Evolutionary conservation across 257 asterid genomes (phyloP), one percentile per base, ranked within the genome.

Genomic region (Echium plantagineum): DNA sequence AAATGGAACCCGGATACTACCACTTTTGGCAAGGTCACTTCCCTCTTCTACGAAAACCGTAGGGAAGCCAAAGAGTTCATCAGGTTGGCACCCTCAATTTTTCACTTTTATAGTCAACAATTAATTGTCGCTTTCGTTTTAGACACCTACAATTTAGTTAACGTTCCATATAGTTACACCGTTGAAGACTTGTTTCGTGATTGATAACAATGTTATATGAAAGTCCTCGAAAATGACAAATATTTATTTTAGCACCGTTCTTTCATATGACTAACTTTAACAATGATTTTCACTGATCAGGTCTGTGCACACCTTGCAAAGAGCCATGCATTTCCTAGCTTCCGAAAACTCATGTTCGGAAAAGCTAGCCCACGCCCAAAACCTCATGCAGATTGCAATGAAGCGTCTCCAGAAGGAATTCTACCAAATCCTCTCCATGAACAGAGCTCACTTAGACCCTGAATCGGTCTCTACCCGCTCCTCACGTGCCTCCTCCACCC

Each of bases 311-410:
- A 74, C 68, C 59, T 68, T 86, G 12, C 85, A 84, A 51, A 64
- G 58, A 58, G 83, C 78, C 3, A 85, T 85, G 91, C 84, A 83
- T 66, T 80, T 71, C 72, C 61, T 86, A 65, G 72, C 78, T 21
- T 64, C 67, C 0, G 65, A 77, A 18, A 75, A 64, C 52, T 62
- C 85, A 28, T 46, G 61, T n/a, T 71, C 89, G 48, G 64, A 32
- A 38, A 76, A 74, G 52, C 77, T 86, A 18, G 89, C 73, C 6
- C 64, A 49, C 0, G 85, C 89, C 0, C 82, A 86, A 64, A 81
- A 74, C 66, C 48, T 81, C 63, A 83, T 83, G 95, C 78, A 80
- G 30, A 68, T 66, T 15, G 79, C 89, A 15, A 86, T 86, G 95
- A 67, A 59, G 15, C 57, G 84, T 16, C 83, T 86, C 15, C 87